Conservation (phyloP, 2,329 filamentous ascomycete genomes). For the Diaporthe sp. region DNA sequence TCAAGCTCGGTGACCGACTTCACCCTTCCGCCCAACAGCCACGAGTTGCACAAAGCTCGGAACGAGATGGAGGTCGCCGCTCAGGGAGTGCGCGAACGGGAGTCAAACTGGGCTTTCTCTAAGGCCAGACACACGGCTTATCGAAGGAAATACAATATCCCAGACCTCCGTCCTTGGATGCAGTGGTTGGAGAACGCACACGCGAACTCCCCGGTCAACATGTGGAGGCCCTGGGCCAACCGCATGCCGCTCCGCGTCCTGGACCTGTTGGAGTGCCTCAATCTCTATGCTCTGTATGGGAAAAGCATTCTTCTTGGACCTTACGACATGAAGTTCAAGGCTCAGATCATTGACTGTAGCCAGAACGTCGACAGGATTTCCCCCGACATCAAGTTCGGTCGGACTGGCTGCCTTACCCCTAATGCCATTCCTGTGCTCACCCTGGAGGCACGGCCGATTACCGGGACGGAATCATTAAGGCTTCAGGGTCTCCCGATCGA, state of each 20-base stretch:
- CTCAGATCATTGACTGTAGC: slow-evolving; percentile 69
- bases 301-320: slow-evolving; percentile 32
- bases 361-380: slow-evolving; percentile 76
- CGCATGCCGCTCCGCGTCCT: slow-evolving; percentile 68
- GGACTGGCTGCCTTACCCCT: slow-evolving; percentile 76
- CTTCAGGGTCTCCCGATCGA: slow-evolving; percentile 77
- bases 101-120: slow-evolving; percentile 65
- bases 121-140: slow-evolving; percentile 62
- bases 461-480: slow-evolving; percentile 70
- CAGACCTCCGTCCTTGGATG: slow-evolving; percentile 49
- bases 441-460: slow-evolving; percentile 67
- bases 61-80: slow-evolving; percentile 55
- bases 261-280: slow-evolving; percentile 74
- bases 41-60: slow-evolving; percentile 60
- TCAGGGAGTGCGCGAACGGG: slow-evolving; percentile 43
- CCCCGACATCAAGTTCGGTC: slow-evolving; percentile 57
- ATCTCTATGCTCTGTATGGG: slow-evolving; percentile 37
- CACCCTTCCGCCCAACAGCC: slow-evolving; percentile 65
- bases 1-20: slow-evolving; percentile 72
- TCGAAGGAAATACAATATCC: slow-evolving; percentile 61
- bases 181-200: slow-evolving; percentile 17
- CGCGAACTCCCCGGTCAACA: slow-evolving; percentile 27
- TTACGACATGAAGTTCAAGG: slow-evolving; percentile 62
- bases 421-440: slow-evolving; percentile 70
- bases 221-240: slow-evolving; percentile 59